These are phyloP conservation scores for Coelastrella sp. DNA, from an alignment of 139 green algal species.

Conservation along the genomic window DNA sequence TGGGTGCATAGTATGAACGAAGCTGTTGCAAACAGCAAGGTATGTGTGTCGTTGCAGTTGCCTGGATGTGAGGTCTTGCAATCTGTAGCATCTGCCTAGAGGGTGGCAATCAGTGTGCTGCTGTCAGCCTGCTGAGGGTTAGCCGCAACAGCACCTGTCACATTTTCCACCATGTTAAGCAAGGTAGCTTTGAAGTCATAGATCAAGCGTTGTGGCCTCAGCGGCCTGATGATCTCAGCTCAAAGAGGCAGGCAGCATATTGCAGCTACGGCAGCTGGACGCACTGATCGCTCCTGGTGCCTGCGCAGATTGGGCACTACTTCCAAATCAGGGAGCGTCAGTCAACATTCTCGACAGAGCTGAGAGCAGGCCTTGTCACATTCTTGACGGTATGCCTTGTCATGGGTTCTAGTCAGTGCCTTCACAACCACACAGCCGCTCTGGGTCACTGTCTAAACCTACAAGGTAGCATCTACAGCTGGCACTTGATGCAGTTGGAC, in stretches of 20 bases:
- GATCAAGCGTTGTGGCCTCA: too few species aligned
- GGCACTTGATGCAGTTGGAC: too few species aligned
- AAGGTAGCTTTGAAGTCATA: not conserved
- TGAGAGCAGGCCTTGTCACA: slow-evolving; percentile 78
- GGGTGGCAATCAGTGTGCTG: not conserved
- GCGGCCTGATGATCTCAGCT: too few species aligned
- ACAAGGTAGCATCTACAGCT: not conserved
- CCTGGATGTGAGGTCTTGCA: not conserved
- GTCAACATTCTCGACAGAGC: slow-evolving; percentile 72
- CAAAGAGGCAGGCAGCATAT: not conserved
- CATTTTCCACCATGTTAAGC: not conserved
- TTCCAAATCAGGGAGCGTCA: slow-evolving; percentile 72
- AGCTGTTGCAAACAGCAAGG: slow-evolving; percentile 8
- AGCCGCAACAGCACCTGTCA: not conserved
- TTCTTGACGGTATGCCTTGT: slow-evolving; percentile 77
- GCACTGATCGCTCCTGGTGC: not conserved
- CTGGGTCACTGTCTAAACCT: not conserved
- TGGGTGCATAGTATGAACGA: slow-evolving; percentile 41
- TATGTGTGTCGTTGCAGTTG: not conserved
- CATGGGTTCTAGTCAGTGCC: not conserved
- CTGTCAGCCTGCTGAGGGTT: not conserved
- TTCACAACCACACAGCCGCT: not conserved
- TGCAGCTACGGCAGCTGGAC: not conserved
- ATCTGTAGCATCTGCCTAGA: not conserved
- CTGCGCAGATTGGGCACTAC: slow-evolving; percentile 65